Percentiles rank a stretch among this genome's conserved stretches.
phyloP scores from a whole-genome alignment of 768 basidiomycete genomes.

The Jaapia argillacea region DNA sequence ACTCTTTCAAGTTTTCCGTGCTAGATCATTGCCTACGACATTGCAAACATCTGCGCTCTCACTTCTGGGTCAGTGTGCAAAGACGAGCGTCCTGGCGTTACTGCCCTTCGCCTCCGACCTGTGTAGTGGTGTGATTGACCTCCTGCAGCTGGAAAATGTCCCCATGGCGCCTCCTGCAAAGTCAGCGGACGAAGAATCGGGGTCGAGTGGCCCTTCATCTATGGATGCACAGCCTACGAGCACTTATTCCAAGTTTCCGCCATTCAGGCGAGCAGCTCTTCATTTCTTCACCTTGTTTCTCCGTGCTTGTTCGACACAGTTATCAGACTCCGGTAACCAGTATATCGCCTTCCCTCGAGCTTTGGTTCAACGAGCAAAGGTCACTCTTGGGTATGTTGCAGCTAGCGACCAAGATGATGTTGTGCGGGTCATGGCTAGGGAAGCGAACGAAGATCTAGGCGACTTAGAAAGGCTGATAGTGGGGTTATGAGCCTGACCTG shows the following conservation, averaged over 20 bases:
- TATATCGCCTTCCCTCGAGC: constrained; percentile 22
- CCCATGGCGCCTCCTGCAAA: constrained; percentile 14
- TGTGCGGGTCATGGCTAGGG: constrained; percentile 69
- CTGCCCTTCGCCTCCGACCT: constrained; percentile 55
- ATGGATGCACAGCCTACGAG: constrained; percentile 54
- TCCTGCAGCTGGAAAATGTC: constrained; percentile 57
- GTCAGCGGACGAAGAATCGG: constrained; percentile 3
- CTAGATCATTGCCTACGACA: constrained; percentile 52
- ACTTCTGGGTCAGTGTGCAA: constrained; percentile 65
- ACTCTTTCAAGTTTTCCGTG: constrained; percentile 54
- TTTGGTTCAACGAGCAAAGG: constrained; percentile 38
- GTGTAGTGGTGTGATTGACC: constrained; percentile 59
- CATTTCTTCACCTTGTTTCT: constrained; percentile 68
- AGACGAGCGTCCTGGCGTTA: constrained; percentile 52
- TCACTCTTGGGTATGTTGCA: constrained; percentile 60
- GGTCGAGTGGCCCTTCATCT: too few species aligned
- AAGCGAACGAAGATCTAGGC: constrained; percentile 46
- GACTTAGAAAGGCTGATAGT: constrained; percentile 38
- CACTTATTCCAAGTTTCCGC: constrained; percentile 56
- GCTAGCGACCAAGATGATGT: constrained; percentile 63
- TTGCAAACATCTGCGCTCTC: constrained; percentile 62
- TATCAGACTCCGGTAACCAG: constrained; percentile 30
- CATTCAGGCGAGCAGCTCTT: constrained; percentile 78
- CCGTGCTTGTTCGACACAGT: constrained; percentile 41
- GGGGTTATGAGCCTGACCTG: constrained; percentile 20